phyloP scores from a whole-genome alignment of 1,139 yeast species.

The Lodderomyces jiufengensis region DNA sequence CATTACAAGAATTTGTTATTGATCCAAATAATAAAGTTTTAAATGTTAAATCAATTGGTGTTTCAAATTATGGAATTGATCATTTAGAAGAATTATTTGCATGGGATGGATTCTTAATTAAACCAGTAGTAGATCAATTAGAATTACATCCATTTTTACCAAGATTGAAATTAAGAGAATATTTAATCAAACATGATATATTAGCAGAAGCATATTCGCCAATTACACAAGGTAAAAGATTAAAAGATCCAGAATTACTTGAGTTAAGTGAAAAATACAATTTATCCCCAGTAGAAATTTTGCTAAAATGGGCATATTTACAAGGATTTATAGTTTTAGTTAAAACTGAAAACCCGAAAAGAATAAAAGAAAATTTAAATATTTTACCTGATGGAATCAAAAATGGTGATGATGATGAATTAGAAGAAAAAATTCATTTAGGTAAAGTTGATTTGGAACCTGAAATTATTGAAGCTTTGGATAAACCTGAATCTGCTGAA shows the following conservation, averaged over 20 bases:
- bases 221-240: slow-evolving; percentile 56
- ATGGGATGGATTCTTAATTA: slow-evolving; percentile 32
- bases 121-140: slow-evolving; percentile 42
- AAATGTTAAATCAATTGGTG: slow-evolving; percentile 38
- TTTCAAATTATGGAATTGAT: slow-evolving; percentile 36
- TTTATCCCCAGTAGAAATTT: slow-evolving; percentile 25
- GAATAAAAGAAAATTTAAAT: slow-evolving; percentile 39
- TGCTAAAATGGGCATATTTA: slow-evolving; percentile 36
- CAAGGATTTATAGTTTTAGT: slow-evolving; percentile 72
- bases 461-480: slow-evolving; percentile 27
- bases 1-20: slow-evolving; percentile 34
- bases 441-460: slow-evolving; percentile 36
- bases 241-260: slow-evolving; percentile 48
- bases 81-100: slow-evolving; percentile 35
- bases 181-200: slow-evolving; percentile 36
- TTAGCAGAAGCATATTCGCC: slow-evolving; percentile 70
- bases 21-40: slow-evolving; percentile 27
- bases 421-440: slow-evolving; percentile 22
- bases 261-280: slow-evolving; percentile 24
- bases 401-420: slow-evolving; percentile 18
- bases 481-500: slow-evolving; percentile 32
- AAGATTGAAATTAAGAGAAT: slow-evolving; percentile 34
- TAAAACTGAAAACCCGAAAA: slow-evolving; percentile 52
- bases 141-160: slow-evolving; percentile 50
- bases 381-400: slow-evolving; percentile 30